phyloP scores from a whole-genome alignment of 2,329 filamentous ascomycete species.

The Thielaviopsis populi region DNA sequence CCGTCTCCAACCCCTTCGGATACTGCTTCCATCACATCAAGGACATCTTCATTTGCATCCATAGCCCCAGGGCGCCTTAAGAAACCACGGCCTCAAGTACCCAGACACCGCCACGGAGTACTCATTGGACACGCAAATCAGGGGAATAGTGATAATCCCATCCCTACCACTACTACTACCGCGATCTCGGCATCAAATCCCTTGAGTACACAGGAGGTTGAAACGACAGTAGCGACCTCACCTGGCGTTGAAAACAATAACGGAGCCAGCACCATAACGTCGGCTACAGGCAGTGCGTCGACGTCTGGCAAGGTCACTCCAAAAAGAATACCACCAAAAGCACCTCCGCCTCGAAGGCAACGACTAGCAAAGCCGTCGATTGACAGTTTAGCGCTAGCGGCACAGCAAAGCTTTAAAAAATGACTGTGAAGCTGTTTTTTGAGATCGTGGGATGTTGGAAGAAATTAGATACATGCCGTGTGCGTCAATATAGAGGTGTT shows the following conservation, averaged over 20 bases:
- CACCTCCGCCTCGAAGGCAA: slow-evolving; percentile 32
- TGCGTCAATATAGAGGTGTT: background rate
- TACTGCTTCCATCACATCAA: background rate
- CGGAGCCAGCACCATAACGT: background rate
- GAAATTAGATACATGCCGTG: background rate
- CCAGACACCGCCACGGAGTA: slow-evolving; percentile 40
- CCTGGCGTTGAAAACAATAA: background rate
- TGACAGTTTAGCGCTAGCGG: background rate
- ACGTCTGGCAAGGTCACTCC: background rate
- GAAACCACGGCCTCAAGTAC: slow-evolving; percentile 39
- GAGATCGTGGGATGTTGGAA: background rate
- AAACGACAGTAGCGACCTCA: background rate
- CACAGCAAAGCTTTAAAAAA: background rate
- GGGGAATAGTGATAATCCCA: background rate
- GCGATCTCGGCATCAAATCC: background rate
- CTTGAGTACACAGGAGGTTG: background rate
- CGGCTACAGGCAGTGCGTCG: background rate
- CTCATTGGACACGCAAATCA: slow-evolving; percentile 26
- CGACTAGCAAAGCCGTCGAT: slow-evolving; percentile 23
- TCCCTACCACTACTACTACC: background rate
- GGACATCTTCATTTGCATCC: slow-evolving; percentile 3
- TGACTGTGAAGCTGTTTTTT: background rate
- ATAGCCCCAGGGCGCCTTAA: slow-evolving; percentile 22
- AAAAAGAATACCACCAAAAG: slow-evolving; percentile 32
- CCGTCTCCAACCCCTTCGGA: slow-evolving; percentile 5